Evolutionary conservation across 495 filamentous ascomycete species (phyloP), one percentile per base, ranked within the genome.

Genomic region (Baudoinia panamericana): DNA sequence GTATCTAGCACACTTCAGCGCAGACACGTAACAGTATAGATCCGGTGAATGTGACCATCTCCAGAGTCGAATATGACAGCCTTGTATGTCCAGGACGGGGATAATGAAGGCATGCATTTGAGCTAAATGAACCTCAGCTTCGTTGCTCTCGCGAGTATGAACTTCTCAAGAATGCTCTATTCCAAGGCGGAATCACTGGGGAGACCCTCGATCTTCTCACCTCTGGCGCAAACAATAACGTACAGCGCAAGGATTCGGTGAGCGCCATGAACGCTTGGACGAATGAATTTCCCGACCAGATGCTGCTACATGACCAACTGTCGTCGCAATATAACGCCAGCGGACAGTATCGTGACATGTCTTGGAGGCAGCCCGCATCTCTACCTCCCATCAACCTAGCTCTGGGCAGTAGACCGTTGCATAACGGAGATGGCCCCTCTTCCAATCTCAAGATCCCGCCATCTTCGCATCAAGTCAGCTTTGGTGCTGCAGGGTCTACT

Each of bases 111-210:
- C 6, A 17, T 11, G 30, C 30, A 17, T 9, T 9, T 11, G 10
- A 33, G 6, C 23, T 9, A 36, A 9, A 8, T 5, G 15, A 15
- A 9, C 19, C 15, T 6, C 46, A 72, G 72, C 56, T 72, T 45
- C 63, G 62, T 46, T 60, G 56, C 16, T 63, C 56, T 25, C 53
- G 56, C 19, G 60, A 68, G 39, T 63, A 62, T 48, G 78, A 64
- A 40, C 75, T 72, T 38, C 63, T 86, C 24, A 71, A 65, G 38
- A 66, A 64, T 4, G 75, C 75, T 38, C 69, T 86, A 10, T 58
- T 75, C 36, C 66, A 64, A 37, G 76, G 73, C 22, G 80, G 79
- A 2, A 65, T 84, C 36, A 66, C 68, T 2, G 59, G 66, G 25
- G 73, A 76, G 34, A 75, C 70, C 15, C 58, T 86, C 28, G 64